Percentiles rank a stretch among this genome's conserved stretches.
These are phyloP conservation scores for Umbilicus rupestris DNA, from an alignment of 164 flowering plant species.

Conservation along the genomic window DNA sequence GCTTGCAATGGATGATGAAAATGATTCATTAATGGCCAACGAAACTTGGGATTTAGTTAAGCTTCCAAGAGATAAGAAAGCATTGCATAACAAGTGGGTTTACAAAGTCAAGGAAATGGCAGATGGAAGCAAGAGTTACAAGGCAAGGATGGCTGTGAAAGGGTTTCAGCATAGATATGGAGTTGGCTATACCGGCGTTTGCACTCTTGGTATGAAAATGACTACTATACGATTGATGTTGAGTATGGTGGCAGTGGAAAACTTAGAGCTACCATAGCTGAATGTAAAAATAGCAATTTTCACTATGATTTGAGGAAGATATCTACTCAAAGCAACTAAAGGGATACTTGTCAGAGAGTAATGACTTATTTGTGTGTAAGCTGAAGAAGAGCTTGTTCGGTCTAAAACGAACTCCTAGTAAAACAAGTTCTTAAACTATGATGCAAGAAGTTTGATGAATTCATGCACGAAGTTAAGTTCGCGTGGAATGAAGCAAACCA, in stretches of 20 bases:
- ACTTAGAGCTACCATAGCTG: background rate
- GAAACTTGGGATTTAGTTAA: background rate
- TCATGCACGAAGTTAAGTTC: background rate
- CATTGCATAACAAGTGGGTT: slow-evolving; percentile 3
- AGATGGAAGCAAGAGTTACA: slow-evolving; percentile 4
- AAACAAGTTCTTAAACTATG: too few species aligned
- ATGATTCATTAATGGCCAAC: background rate
- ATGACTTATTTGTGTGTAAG: background rate
- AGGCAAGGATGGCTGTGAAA: slow-evolving; percentile 1
- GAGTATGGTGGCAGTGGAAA: slow-evolving; percentile 3
- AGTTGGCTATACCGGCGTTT: background rate
- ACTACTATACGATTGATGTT: background rate
- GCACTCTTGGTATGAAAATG: background rate
- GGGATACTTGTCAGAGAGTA: background rate
- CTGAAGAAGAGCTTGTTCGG: slow-evolving; percentile 1
- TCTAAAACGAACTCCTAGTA: background rate
- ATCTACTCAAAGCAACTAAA: background rate
- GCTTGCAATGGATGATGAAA: background rate
- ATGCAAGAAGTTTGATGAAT: too few species aligned
- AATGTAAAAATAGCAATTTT: background rate
- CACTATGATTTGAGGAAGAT: slow-evolving; percentile 1
- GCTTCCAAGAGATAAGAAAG: background rate
- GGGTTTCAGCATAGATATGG: background rate
- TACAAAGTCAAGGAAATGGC: background rate
- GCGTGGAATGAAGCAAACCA: background rate